Evolutionary conservation across 2,329 filamentous ascomycete species (phyloP).

Genomic region (Alternaria brassicae): DNA sequence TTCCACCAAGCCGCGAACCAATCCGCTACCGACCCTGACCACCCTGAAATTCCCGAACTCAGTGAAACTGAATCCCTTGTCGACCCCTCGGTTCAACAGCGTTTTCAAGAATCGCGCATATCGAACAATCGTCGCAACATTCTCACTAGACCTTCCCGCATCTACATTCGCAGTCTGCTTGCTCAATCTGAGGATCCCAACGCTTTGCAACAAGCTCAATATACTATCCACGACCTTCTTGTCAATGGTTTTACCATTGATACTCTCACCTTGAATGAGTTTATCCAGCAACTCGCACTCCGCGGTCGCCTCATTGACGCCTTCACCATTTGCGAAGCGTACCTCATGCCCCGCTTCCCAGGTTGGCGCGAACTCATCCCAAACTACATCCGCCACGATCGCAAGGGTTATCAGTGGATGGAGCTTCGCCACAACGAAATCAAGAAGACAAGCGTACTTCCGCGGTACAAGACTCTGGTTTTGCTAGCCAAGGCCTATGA

Average conservation of each 20-base stretch:
- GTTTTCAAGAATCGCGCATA: slow-evolving; percentile 31
- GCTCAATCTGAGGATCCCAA: slow-evolving; percentile 51
- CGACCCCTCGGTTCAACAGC: slow-evolving; percentile 28
- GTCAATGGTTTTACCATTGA: slow-evolving; percentile 75
- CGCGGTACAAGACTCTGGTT: slow-evolving; percentile 55
- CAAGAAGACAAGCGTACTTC: slow-evolving; percentile 40
- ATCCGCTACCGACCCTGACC: slow-evolving; percentile 26
- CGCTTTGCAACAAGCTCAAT: slow-evolving; percentile 39
- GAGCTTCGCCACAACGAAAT: slow-evolving; percentile 39
- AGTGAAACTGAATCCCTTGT: slow-evolving; percentile 18
- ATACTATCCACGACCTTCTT: slow-evolving; percentile 62
- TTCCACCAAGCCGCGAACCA: slow-evolving; percentile 44
- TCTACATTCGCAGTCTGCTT: slow-evolving; percentile 62
- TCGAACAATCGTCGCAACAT: slow-evolving; percentile 55
- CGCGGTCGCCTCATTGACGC: slow-evolving; percentile 69
- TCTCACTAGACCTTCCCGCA: slow-evolving; percentile 57
- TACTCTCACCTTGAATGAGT: slow-evolving; percentile 80
- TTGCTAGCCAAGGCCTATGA: slow-evolving; percentile 50
- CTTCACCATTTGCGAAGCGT: slow-evolving; percentile 75
- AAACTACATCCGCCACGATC: slow-evolving; percentile 31
- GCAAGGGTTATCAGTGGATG: slow-evolving; percentile 36
- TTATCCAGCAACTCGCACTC: slow-evolving; percentile 71
- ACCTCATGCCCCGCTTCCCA: slow-evolving; percentile 79
- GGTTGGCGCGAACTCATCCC: slow-evolving; percentile 66
- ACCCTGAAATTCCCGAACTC: background rate